phyloP scores from a whole-genome alignment of 2,329 filamentous ascomycete species.

The Colletotrichum sp. region DNA sequence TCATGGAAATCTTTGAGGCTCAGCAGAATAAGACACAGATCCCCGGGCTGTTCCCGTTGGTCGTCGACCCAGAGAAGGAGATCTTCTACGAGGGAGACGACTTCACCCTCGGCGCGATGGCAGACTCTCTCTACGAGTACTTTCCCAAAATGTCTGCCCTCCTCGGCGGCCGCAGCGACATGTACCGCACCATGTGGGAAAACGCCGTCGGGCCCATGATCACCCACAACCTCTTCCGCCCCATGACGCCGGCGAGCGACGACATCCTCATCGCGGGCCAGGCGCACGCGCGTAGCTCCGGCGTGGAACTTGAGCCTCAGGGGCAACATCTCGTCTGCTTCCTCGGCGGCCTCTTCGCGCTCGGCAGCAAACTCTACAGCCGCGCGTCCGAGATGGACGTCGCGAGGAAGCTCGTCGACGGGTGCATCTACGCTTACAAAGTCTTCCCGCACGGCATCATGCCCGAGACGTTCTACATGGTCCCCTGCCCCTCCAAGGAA shows the following conservation, averaged over 20 bases:
- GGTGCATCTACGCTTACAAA: slow-evolving; percentile 64
- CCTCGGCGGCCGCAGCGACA: slow-evolving; percentile 63
- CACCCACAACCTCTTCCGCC: slow-evolving; percentile 70
- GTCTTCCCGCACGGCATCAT: slow-evolving; percentile 60
- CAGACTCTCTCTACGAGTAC: slow-evolving; percentile 65
- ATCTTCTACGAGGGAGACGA: slow-evolving; percentile 38
- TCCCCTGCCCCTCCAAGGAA: slow-evolving; percentile 39
- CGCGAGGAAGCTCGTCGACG: slow-evolving; percentile 52
- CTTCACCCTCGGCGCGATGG: slow-evolving; percentile 59
- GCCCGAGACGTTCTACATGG: slow-evolving; percentile 57
- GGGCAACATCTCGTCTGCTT: slow-evolving; percentile 72
- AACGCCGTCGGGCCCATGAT: slow-evolving; percentile 62
- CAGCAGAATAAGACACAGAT: slow-evolving; percentile 72
- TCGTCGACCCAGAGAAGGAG: slow-evolving; percentile 62
- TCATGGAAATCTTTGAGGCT: slow-evolving; percentile 71
- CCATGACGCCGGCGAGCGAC: slow-evolving; percentile 63
- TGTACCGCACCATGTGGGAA: slow-evolving; percentile 70
- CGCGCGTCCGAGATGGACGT: slow-evolving; percentile 48
- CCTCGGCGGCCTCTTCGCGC: slow-evolving; percentile 70
- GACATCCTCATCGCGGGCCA: slow-evolving; percentile 68
- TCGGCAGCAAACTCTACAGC: slow-evolving; percentile 67
- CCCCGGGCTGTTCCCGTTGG: slow-evolving; percentile 77
- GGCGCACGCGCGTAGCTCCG: slow-evolving; percentile 37
- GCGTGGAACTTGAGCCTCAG: slow-evolving; percentile 45
- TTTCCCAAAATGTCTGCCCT: slow-evolving; percentile 67